Percentiles rank a stretch among this genome's conserved stretches.
Evolutionary conservation across 1,139 yeast genomes (phyloP).

Genomic region (Barnettozyma hawaiiensis): DNA sequence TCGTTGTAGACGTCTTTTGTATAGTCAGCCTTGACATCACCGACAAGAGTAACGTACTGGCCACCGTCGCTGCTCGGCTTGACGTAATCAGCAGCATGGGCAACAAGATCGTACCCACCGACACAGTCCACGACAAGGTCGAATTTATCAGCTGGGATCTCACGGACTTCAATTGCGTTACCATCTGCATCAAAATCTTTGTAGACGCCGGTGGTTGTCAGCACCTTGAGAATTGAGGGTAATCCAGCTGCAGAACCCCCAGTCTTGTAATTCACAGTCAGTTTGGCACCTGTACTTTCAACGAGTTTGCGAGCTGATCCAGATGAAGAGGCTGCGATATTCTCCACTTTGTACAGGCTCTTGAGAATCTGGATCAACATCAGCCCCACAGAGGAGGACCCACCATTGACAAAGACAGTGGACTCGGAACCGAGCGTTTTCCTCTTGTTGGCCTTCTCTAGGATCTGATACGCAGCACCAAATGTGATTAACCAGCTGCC

Average conservation of each 20-base stretch:
- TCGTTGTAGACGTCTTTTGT: conserved; percentile 30
- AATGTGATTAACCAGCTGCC: conserved; percentile 53
- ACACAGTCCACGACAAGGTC: conserved; percentile 44
- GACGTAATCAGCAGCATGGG: conserved; percentile 30
- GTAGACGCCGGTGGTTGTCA: conserved; percentile 23
- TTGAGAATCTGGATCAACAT: conserved; percentile 54
- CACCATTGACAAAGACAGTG: conserved; percentile 60
- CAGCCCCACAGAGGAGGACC: conserved; percentile 68
- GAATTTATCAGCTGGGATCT: conserved; percentile 28
- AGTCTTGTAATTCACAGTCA: conserved; percentile 23
- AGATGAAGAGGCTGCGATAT: conserved; percentile 41
- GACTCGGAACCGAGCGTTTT: conserved; percentile 18
- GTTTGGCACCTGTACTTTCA: conserved; percentile 22
- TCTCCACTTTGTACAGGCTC: conserved; percentile 37
- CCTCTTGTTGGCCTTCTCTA: conserved; percentile 30
- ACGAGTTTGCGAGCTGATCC: conserved; percentile 31
- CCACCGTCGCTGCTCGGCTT: conserved; percentile 35
- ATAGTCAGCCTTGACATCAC: conserved; percentile 41
- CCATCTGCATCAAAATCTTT: conserved; percentile 28
- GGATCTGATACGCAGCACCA: conserved; percentile 49
- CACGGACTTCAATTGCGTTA: conserved; percentile 22
- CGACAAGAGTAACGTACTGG: conserved; percentile 48
- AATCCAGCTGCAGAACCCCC: conserved; percentile 19
- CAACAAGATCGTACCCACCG: conserved; percentile 38
- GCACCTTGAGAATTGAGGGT: conserved; percentile 16